Evolutionary conservation across 2,329 filamentous ascomycete species (phyloP).

Genomic region (Colletotrichum sp.): DNA sequence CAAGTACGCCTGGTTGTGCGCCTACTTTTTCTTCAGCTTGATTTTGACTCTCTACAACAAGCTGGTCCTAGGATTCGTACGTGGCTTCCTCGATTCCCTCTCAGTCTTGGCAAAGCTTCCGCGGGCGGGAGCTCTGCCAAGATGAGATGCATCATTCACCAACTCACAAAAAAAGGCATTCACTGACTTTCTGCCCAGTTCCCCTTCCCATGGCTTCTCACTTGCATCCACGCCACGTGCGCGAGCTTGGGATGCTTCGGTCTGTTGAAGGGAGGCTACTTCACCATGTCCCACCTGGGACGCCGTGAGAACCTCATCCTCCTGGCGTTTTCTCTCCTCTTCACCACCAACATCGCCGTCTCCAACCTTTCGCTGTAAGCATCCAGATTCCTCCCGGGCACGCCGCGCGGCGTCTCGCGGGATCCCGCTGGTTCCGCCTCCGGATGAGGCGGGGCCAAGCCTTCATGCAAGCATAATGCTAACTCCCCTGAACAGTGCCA

Average conservation of each 20-base stretch:
- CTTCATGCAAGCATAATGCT: not conserved
- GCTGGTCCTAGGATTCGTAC: constrained; percentile 56
- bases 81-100: constrained; percentile 21
- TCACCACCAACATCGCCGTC: constrained; percentile 68
- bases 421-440: not conserved
- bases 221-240: constrained; percentile 62
- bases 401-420: not conserved
- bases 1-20: constrained; percentile 55
- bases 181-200: constrained; percentile 44
- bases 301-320: constrained; percentile 60
- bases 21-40: constrained; percentile 56
- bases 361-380: constrained; percentile 66
- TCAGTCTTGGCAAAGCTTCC: not conserved
- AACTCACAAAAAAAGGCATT: not conserved
- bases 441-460: not conserved
- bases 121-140: not conserved
- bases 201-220: constrained; percentile 65
- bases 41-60: constrained; percentile 65
- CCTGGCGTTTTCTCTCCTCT: constrained; percentile 63
- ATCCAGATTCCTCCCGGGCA: not conserved
- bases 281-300: constrained; percentile 57
- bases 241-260: constrained; percentile 60
- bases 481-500: constrained; percentile 33
- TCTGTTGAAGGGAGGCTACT: constrained; percentile 56
- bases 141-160: not conserved